Evolutionary conservation across 2,329 filamentous ascomycete genomes (phyloP).

Genomic region (Aphanocladium album): DNA sequence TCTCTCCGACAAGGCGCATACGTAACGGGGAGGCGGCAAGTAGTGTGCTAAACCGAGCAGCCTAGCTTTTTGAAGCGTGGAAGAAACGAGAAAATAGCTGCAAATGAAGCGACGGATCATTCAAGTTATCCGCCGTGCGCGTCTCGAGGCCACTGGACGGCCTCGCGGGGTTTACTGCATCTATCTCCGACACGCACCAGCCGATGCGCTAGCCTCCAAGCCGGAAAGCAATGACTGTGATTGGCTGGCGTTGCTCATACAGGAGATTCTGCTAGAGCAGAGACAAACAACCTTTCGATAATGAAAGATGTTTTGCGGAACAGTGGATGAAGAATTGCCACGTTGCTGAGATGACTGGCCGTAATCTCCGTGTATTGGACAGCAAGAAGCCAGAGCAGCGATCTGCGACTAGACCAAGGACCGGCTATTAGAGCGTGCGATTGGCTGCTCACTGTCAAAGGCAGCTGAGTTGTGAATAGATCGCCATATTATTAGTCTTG

Average conservation of each 20-base stretch:
- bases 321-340: too few relatives aligned
- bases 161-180: constrained; percentile 1
- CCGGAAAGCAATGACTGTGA: background rate
- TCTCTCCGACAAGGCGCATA: background rate
- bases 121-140: background rate
- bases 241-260: background rate
- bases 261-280: background rate
- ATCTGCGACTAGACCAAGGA: background rate
- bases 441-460: background rate
- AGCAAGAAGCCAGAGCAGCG: background rate
- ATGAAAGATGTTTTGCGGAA: background rate
- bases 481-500: background rate
- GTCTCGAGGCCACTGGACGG: too few relatives aligned
- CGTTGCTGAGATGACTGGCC: background rate
- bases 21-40: background rate
- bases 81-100: background rate
- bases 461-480: background rate
- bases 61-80: too few relatives aligned
- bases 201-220: background rate
- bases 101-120: background rate
- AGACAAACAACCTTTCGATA: background rate
- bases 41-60: background rate
- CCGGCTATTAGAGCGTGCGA: background rate
- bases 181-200: background rate
- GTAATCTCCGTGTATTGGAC: background rate